Base-by-base conservation (phyloP, 108 stramenopile genomes). In the Cylindrotheca closterium region DNA sequence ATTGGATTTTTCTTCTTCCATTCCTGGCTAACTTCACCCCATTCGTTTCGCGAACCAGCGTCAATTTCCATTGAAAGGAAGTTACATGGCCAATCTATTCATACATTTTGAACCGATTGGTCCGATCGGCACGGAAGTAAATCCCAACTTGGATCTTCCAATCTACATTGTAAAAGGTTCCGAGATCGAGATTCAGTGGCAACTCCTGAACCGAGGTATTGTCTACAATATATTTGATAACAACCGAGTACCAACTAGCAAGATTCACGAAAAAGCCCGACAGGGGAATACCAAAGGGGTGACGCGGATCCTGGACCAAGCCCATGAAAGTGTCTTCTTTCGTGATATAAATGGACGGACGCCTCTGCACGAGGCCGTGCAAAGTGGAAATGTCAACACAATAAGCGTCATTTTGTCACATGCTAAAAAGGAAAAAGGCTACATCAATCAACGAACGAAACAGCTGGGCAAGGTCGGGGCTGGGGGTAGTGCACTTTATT, bases 51-150 rank as follows among this genome's bases (percentile, higher is more conserved):
- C 18, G n/a, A 52, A 52, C 5, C 51, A 52, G 7, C 55, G 96
- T 45, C 96, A 95, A 12, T 93, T 92, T 32, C 84, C 95, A 0
- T 55, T 97, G 49, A 80, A 89, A 61, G 96, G 96, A 21, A 65
- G 70, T 23, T 89, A 64, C 64, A 91, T 74, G 58, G 91, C 91
- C 52, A 94, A 92, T 66, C 58, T 89, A 50, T 87, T 85, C 64
- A 52, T 87, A 3, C 84, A 87, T 71, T 91, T 85, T 65, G 86
- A 83, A 71, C 86, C 86, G 19, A 51, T 75, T 15, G 81, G 81
- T 2, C 66, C 64, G 30, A 70, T 81, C 10, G 49, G 71, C 30
- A 10, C 30, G 22, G 10, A 24, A 28, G 61, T 48, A 12, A 23
- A 58, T 4, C 46, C 53, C 27, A 55, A 71, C 4, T 15, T 28